Percentiles rank a stretch among this genome's conserved stretches.
These are phyloP conservation scores for Ramularia collo-cygni DNA, from an alignment of 2,329 filamentous ascomycete species.

Conservation along the genomic window DNA sequence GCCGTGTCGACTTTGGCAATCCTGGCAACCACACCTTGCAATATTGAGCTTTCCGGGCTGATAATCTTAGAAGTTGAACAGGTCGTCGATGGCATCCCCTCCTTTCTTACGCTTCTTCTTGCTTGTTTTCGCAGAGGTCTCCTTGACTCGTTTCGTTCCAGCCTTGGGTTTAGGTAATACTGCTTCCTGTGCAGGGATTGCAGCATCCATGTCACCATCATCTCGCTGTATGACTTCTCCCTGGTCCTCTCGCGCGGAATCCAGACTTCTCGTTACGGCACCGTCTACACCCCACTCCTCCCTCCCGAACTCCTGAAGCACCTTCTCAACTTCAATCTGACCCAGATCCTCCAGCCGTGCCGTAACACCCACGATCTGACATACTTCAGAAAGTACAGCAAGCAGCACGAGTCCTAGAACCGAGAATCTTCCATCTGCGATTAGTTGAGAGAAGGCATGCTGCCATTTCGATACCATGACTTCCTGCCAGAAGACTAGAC, in stretches of 20 bases:
- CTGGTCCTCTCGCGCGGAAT: constrained; percentile 25
- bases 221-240: constrained; percentile 31
- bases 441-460: constrained; percentile 38
- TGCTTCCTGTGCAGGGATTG: constrained; percentile 8
- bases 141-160: constrained; percentile 10
- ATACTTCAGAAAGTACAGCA: constrained; percentile 36
- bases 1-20: no score
- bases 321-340: constrained; percentile 36
- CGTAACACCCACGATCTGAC: constrained; percentile 36
- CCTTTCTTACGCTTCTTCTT: constrained; percentile 53
- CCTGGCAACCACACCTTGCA: no score
- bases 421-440: constrained; percentile 40
- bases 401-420: constrained; percentile 41
- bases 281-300: constrained; percentile 31
- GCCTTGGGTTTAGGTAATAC: constrained; percentile 13
- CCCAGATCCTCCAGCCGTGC: constrained; percentile 37
- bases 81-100: constrained; percentile 62
- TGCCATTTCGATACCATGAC: constrained; percentile 28
- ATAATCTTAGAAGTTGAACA: constrained; percentile 49
- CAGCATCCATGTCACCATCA: neutral
- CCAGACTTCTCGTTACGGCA: neutral
- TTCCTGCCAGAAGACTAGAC: constrained; percentile 36
- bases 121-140: constrained; percentile 30
- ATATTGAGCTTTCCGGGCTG: no score
- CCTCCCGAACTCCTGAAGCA: constrained; percentile 38